Percentiles rank a stretch among this genome's conserved stretches.
phyloP scores from a whole-genome alignment of 805 yeast genomes.

The Zygotorulaspora florentina region DNA sequence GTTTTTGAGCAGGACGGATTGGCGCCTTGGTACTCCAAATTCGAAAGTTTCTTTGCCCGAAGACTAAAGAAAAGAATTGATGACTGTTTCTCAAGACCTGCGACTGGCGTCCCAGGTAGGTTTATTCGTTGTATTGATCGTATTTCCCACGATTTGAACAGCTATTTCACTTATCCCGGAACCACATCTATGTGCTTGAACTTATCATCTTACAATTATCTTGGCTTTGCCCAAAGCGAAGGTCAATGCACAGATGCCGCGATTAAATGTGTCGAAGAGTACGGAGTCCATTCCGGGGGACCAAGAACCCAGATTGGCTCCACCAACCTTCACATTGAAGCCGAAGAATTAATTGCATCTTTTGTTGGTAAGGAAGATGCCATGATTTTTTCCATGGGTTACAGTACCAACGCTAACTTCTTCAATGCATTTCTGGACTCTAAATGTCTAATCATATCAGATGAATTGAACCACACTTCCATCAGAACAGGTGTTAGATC shows the following conservation, averaged over 20 bases:
- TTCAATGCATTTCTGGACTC: slow-evolving; percentile 80
- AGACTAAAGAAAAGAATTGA: slow-evolving; percentile 86
- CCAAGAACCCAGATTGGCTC: slow-evolving; percentile 75
- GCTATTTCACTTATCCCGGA: slow-evolving; percentile 70
- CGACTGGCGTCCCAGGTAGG: slow-evolving; percentile 98
- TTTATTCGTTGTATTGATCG: slow-evolving; percentile 79
- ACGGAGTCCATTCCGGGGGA: slow-evolving; percentile 78
- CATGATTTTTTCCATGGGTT: slow-evolving; percentile 86
- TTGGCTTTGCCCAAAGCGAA: slow-evolving; percentile 94
- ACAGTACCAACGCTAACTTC: slow-evolving; percentile 88
- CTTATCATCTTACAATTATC: slow-evolving; percentile 84
- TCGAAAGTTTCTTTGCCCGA: slow-evolving; percentile 90
- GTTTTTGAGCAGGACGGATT: slow-evolving; percentile 78
- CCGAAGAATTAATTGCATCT: slow-evolving; percentile 74
- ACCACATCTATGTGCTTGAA: slow-evolving; percentile 73
- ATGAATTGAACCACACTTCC: slow-evolving; percentile 92
- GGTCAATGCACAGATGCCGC: slow-evolving; percentile 88
- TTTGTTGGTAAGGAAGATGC: slow-evolving; percentile 91
- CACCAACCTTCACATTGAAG: slow-evolving; percentile 62
- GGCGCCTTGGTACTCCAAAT: slow-evolving; percentile 93
- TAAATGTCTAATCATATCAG: slow-evolving; percentile 87
- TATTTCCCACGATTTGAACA: slow-evolving; percentile 58
- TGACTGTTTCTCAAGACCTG: slow-evolving; percentile 93
- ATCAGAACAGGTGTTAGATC: slow-evolving; percentile 91
- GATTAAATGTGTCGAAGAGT: slow-evolving; percentile 52